A percentile compares a stretch with the other conserved stretches of the same genome.
These are phyloP conservation scores for Colletotrichum gigasporum DNA, from an alignment of 2,329 filamentous ascomycete genomes.

Conservation along the genomic window DNA sequence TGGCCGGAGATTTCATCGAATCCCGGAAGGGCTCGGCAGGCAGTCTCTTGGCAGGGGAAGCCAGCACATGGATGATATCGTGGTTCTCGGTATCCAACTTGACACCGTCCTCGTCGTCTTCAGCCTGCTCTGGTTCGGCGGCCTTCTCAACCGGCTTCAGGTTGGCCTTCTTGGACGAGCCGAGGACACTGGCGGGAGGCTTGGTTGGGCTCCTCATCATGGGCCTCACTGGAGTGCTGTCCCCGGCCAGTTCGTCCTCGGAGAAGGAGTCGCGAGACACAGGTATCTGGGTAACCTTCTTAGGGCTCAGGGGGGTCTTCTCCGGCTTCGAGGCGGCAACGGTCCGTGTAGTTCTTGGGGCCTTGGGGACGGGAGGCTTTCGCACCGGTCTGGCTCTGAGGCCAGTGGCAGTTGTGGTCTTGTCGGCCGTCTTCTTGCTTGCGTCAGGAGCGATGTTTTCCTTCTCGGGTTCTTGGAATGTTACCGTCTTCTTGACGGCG, in stretches of 20 bases:
- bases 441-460: constrained; percentile 64
- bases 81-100: constrained; percentile 26
- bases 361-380: constrained; percentile 46
- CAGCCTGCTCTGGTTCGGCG: constrained; percentile 28
- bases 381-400: constrained; percentile 56
- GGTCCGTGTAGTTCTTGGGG: constrained; percentile 40
- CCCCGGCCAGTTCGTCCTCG: constrained; percentile 68
- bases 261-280: constrained; percentile 57
- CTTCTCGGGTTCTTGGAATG: constrained; percentile 72
- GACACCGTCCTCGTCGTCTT: constrained; percentile 31
- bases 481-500: constrained; percentile 67
- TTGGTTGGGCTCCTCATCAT: constrained; percentile 67
- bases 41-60: constrained; percentile 65
- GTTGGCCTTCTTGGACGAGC: constrained; percentile 46
- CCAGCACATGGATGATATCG: constrained; percentile 47
- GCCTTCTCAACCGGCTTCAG: constrained; percentile 34
- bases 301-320: constrained; percentile 68
- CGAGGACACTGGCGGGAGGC: constrained; percentile 46
- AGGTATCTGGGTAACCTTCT: constrained; percentile 70
- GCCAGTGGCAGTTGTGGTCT: constrained; percentile 42
- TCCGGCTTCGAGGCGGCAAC: constrained; percentile 42
- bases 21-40: constrained; percentile 64
- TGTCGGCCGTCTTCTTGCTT: constrained; percentile 44
- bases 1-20: constrained; percentile 64
- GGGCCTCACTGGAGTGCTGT: constrained; percentile 60